Percentiles rank a stretch among this genome's conserved stretches.
Conservation (phyloP, 2,329 filamentous ascomycete species). For the Calonectria montana region DNA sequence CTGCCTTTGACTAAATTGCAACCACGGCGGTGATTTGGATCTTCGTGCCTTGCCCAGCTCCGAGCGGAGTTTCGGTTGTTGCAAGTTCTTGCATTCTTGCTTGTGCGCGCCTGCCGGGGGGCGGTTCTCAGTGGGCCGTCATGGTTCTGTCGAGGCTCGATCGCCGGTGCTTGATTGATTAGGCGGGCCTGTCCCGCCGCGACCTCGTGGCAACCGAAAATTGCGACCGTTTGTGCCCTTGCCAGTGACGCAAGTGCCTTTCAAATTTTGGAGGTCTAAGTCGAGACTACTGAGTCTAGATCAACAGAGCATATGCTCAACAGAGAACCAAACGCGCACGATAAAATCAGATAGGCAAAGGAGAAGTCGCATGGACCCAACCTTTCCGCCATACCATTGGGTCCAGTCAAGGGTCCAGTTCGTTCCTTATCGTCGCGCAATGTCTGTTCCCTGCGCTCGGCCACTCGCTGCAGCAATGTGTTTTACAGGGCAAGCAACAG, state of each 20-base stretch:
- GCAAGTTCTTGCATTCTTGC: neutral
- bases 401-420: neutral
- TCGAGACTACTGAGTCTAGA: neutral
- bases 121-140: neutral
- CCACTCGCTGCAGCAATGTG: neutral
- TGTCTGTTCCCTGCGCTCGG: neutral
- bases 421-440: neutral
- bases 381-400: neutral
- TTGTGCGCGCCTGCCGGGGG: neutral
- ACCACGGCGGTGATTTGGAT: slow-evolving; percentile 22
- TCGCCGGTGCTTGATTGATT: slow-evolving; percentile 2
- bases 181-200: slow-evolving; percentile 4
- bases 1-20: neutral
- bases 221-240: neutral
- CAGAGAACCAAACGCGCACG: neutral
- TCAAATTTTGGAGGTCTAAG: neutral
- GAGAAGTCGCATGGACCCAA: neutral
- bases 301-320: neutral
- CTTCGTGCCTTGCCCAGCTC: slow-evolving; percentile 6
- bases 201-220: slow-evolving; percentile 11
- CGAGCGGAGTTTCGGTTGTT: neutral
- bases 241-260: slow-evolving; percentile 18
- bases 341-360: neutral
- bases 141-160: slow-evolving; percentile 4
- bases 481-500: neutral